A percentile compares a stretch with the other conserved stretches of the same genome.
phyloP scores from a whole-genome alignment of 2,329 filamentous ascomycete genomes.

The Trichoderma oligosporum region DNA sequence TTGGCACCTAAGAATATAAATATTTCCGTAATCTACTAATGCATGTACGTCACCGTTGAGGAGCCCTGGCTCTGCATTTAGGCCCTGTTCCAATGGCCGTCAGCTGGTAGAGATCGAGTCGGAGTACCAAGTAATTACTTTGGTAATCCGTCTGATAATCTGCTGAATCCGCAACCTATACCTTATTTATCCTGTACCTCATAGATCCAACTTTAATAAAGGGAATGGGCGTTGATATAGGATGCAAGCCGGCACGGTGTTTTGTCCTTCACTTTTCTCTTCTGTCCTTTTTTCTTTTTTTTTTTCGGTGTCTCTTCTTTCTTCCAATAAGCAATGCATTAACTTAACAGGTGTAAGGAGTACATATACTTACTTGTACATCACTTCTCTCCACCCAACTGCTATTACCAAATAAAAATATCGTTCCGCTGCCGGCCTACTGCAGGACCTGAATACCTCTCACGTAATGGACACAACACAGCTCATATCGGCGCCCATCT shows the following conservation, averaged over 20 bases:
- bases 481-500: neutral
- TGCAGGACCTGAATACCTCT: conserved; percentile 19
- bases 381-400: too few relatives aligned
- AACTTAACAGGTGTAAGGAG: too few relatives aligned
- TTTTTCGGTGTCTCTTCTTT: too few relatives aligned
- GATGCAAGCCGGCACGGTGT: too few relatives aligned
- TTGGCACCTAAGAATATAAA: neutral
- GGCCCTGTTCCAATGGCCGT: neutral
- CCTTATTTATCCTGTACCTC: too few relatives aligned
- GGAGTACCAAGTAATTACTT: neutral
- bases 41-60: conserved; percentile 10
- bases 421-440: neutral
- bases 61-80: neutral
- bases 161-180: too few relatives aligned
- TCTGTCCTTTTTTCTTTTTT: too few relatives aligned
- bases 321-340: too few relatives aligned
- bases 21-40: neutral
- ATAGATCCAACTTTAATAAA: too few relatives aligned
- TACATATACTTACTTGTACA: too few relatives aligned
- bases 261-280: too few relatives aligned
- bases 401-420: conserved; percentile 21
- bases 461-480: conserved; percentile 18
- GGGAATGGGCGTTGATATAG: too few relatives aligned
- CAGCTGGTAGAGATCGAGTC: conserved; percentile 4
- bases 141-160: neutral